These are phyloP conservation scores for Lithohypha guttulata DNA, from an alignment of 2,329 filamentous ascomycete species.

Conservation along the genomic window DNA sequence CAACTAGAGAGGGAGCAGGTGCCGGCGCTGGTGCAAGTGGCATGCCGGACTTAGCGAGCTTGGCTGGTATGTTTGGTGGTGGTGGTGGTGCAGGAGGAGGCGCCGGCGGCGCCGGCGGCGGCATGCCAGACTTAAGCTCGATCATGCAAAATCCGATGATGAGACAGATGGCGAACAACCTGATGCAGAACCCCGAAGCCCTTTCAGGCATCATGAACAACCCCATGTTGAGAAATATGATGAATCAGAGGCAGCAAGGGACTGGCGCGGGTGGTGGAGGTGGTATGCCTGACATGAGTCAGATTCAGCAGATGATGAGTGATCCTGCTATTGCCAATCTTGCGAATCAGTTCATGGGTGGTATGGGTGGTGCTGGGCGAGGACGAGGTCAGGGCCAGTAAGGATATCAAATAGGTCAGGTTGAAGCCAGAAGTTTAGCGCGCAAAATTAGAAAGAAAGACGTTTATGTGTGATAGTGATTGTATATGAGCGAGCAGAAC, in stretches of 20 bases:
- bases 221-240: constrained; percentile 78
- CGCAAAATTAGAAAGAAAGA: too few species aligned
- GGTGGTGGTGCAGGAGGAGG: constrained; percentile 50
- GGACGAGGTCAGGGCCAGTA: constrained; percentile 11
- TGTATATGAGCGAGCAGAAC: too few species aligned
- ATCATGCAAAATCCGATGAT: constrained; percentile 99
- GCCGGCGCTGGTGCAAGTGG: constrained; percentile 33
- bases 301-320: constrained; percentile 61
- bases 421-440: too few species aligned
- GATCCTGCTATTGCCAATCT: constrained; percentile 63
- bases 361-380: constrained; percentile 34
- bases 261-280: constrained; percentile 44
- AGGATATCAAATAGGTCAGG: too few species aligned
- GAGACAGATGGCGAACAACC: constrained; percentile 86
- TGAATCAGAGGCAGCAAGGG: constrained; percentile 43
- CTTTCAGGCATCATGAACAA: constrained; percentile 92
- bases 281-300: constrained; percentile 73
- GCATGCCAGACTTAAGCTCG: constrained; percentile 75
- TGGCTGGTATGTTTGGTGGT: constrained; percentile 60
- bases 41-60: constrained; percentile 58
- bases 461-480: too few species aligned
- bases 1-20: constrained; percentile 30
- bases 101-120: constrained; percentile 53
- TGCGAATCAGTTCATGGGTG: constrained; percentile 60
- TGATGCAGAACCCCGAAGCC: constrained; percentile 94